Conservation (phyloP, 331 rosid genomes). For the Stylosanthes scabra region DNA sequence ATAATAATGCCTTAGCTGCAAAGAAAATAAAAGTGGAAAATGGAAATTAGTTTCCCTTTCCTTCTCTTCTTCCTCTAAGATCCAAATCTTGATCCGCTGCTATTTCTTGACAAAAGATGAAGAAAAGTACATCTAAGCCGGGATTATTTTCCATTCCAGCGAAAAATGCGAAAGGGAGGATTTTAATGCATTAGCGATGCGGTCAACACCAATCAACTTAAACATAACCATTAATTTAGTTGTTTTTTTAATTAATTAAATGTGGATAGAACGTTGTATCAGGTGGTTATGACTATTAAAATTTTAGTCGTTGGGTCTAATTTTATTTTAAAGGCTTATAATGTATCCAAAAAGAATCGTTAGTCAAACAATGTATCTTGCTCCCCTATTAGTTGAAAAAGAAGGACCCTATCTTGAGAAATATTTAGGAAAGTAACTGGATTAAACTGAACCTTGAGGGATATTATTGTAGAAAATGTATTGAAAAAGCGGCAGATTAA, state of each 20-base stretch:
- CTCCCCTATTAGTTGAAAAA: no score
- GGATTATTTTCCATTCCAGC: not conserved
- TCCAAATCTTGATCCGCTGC: not conserved
- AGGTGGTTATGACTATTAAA: not conserved
- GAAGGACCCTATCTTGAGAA: not conserved
- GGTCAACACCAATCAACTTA: not conserved
- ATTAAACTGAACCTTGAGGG: not conserved
- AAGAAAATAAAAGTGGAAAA: conserved; percentile 35
- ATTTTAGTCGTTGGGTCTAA: not conserved
- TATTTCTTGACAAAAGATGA: not conserved
- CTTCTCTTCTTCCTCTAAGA: not conserved
- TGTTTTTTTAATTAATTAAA: not conserved
- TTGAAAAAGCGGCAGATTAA: not conserved
- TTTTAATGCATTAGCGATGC: not conserved
- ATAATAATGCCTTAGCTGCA: conserved; percentile 29
- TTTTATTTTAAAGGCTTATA: not conserved
- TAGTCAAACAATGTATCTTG: not conserved
- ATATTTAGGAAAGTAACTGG: not conserved
- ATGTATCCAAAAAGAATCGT: not conserved
- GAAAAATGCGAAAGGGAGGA: not conserved
- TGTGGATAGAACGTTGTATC: no score
- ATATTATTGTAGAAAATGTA: not conserved
- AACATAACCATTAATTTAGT: not conserved
- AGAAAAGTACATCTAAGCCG: not conserved
- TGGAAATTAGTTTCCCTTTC: not conserved